Conservation (phyloP, 495 filamentous ascomycete genomes). For the Glonium stellatum region DNA sequence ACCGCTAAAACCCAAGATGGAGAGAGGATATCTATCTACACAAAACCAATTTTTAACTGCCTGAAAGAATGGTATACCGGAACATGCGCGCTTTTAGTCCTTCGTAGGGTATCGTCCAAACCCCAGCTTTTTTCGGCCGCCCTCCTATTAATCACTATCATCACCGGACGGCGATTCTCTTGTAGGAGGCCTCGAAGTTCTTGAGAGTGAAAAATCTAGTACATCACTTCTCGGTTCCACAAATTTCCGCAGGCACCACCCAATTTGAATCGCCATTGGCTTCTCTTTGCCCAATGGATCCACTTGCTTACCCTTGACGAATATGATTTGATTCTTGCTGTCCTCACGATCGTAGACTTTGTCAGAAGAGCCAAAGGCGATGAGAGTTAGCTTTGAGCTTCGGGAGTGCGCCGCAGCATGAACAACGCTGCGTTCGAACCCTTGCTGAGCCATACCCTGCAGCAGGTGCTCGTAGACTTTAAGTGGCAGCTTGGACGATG, state of each 20-base stretch:
- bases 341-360: constrained; percentile 38
- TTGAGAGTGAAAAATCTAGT: constrained; percentile 33
- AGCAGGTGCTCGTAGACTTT: constrained; percentile 35
- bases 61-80: neutral
- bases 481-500: constrained; percentile 28
- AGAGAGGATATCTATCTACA: constrained; percentile 1
- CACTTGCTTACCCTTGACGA: constrained; percentile 30
- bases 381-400: constrained; percentile 30
- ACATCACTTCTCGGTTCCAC: constrained; percentile 35
- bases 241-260: constrained; percentile 34
- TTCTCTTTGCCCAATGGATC: constrained; percentile 31
- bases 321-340: constrained; percentile 35
- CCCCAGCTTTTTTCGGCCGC: neutral
- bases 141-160: constrained; percentile 12
- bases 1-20: neutral
- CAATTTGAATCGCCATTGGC: constrained; percentile 28
- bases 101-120: neutral
- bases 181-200: constrained; percentile 24
- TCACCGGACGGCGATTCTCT: constrained; percentile 21
- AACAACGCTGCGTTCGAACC: constrained; percentile 23
- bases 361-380: constrained; percentile 37
- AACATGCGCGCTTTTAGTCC: neutral
- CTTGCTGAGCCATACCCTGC: constrained; percentile 27
- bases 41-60: neutral
- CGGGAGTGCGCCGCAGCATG: constrained; percentile 10